These are phyloP conservation scores for Suillus subluteus DNA, from an alignment of 768 basidiomycete genomes.

Conservation along the genomic window DNA sequence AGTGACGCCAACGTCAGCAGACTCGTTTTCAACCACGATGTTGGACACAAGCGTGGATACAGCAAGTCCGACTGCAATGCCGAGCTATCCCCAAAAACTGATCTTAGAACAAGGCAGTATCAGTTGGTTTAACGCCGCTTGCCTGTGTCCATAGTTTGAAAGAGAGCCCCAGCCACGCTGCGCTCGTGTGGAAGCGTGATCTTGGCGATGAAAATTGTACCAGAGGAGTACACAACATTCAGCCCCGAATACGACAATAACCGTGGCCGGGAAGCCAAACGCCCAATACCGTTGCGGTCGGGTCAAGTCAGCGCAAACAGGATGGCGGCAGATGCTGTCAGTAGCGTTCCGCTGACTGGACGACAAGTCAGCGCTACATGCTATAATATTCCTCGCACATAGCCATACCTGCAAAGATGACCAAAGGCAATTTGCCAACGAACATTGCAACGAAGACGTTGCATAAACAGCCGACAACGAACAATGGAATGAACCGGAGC, in stretches of 20 bases:
- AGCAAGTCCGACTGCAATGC: conserved; percentile 70
- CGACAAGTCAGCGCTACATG: conserved; percentile 4
- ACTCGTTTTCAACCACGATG: conserved; percentile 41
- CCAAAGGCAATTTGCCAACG: conserved; percentile 56
- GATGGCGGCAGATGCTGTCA: conserved; percentile 61
- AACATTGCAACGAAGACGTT: conserved; percentile 70
- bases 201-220: conserved; percentile 70
- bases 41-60: conserved; percentile 75
- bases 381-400: background rate
- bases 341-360: conserved; percentile 54
- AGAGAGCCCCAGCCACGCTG: conserved; percentile 73
- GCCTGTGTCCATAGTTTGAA: conserved; percentile 82
- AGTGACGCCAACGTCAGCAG: conserved; percentile 36
- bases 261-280: conserved; percentile 70
- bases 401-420: conserved; percentile 57
- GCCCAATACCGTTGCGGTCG: conserved; percentile 70
- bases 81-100: conserved; percentile 47
- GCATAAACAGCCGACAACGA: conserved; percentile 62
- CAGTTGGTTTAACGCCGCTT: conserved; percentile 11
- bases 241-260: conserved; percentile 72
- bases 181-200: conserved; percentile 70
- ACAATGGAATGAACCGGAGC: conserved; percentile 73
- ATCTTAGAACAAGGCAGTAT: background rate
- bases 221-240: conserved; percentile 75
- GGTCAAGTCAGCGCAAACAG: conserved; percentile 71